Evolutionary conservation across 2,329 filamentous ascomycete genomes (phyloP), one percentile per base, ranked within the genome.

Genomic region (Grosmannia clavigera): DNA sequence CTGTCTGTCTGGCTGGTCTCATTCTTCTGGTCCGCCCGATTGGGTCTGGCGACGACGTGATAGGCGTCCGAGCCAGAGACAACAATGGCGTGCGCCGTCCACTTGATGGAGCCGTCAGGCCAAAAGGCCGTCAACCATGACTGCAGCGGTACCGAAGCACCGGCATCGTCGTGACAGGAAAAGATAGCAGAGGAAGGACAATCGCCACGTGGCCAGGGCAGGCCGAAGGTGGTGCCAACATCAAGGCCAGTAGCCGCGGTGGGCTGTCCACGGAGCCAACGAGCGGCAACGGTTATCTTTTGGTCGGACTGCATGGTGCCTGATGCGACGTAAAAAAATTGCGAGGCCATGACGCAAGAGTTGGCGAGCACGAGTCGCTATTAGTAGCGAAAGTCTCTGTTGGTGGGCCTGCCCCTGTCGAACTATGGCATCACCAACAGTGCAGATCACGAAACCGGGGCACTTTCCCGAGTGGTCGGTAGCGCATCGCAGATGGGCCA

Each of bases 41-140:
- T 40, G 38, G 38, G 6, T 11, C 38, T 40, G 38, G 38, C 38
- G 38, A 40, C 38, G 11, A 40, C 38, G 38, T 40, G 38, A 11
- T 40, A 40, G 11, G 38, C 14, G 9, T 40, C 38, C 11, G 38
- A 40, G 14, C 14, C 11, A 40, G 11, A 11, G 11, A 40, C 11
- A 11, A 16, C 38, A 46, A 84, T 70, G 0, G 81, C 80, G 65
- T 84, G 82, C 0, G 75, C 81, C 3, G 78, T 82, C 82, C 82
- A 85, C 66, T 84, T 84, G 58, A 83, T 73, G 0, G 81, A 82
- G 31, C 78, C 79, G 68, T 85, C 82, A 1, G 76, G 74, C 82
- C 81, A 85, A 66, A 80, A 81, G 0, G 77, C 80, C 0, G 78
- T 83, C 3, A 76, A 71, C 81, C 81, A 84, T 0, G 81, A 80